Evolutionary conservation across 2,329 filamentous ascomycete species (phyloP).

Genomic region (Xylariaceae sp.): DNA sequence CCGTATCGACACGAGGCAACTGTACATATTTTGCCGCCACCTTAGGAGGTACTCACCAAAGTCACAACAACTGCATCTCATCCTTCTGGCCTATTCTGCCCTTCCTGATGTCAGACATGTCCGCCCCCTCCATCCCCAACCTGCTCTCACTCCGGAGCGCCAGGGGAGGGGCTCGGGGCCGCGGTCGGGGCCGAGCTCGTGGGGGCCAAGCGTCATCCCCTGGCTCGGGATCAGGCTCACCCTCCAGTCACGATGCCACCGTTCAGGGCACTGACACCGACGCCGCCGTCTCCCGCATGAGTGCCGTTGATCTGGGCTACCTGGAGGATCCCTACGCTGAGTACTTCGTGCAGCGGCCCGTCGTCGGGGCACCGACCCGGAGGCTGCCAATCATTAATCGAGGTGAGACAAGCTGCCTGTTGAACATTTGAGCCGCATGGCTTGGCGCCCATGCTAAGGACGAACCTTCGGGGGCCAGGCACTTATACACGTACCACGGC

Average conservation of each 20-base stretch:
- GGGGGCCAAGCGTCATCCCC: constrained; percentile 3
- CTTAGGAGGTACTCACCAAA: too few species aligned
- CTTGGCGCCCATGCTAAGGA: constrained; percentile 19
- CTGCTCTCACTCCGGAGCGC: constrained; percentile 55
- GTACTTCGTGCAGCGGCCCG: constrained; percentile 54
- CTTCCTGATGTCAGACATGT: constrained; percentile 45
- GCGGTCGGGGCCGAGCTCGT: constrained; percentile 25
- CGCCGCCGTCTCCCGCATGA: constrained; percentile 82
- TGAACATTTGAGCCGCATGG: background rate
- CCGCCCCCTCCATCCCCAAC: constrained; percentile 73
- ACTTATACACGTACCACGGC: constrained; percentile 89
- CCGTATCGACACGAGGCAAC: too few species aligned
- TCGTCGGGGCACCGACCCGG: constrained; percentile 45
- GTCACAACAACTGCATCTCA: background rate
- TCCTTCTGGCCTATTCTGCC: too few species aligned
- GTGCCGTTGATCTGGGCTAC: constrained; percentile 82
- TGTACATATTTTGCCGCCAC: too few species aligned
- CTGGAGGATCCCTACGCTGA: constrained; percentile 75
- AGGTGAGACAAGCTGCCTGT: constrained; percentile 50
- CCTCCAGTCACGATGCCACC: constrained; percentile 58
- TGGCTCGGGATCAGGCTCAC: constrained; percentile 11
- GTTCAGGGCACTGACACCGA: constrained; percentile 91
- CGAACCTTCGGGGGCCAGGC: constrained; percentile 44
- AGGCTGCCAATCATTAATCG: constrained; percentile 90
- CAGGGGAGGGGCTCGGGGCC: constrained; percentile 43